Conservation (phyloP, 768 basidiomycete species). For the Agrocybe chaxingu region DNA sequence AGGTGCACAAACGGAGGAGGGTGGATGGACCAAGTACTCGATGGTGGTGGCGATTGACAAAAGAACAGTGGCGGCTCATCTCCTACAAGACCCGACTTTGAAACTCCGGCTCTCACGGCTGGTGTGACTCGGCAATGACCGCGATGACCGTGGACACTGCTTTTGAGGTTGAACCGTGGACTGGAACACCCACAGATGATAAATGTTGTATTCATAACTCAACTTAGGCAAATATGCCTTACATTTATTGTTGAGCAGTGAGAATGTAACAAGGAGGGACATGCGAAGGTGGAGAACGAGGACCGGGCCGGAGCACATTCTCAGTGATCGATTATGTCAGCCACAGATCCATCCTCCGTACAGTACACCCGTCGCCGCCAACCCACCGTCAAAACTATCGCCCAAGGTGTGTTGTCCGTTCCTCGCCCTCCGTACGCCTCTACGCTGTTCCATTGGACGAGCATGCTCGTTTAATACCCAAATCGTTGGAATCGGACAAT, state of each 20-base stretch:
- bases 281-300: neutral
- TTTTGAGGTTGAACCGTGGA: too few relatives aligned
- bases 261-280: too few relatives aligned
- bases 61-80: constrained; percentile 17
- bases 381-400: constrained; percentile 33
- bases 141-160: too few relatives aligned
- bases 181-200: neutral
- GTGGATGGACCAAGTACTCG: constrained; percentile 26
- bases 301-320: neutral
- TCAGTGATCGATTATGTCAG: constrained; percentile 31
- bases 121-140: constrained; percentile 10
- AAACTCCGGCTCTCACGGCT: constrained; percentile 27
- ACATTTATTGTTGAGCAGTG: constrained; percentile 5
- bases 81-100: constrained; percentile 21
- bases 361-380: constrained; percentile 21
- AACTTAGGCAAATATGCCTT: neutral
- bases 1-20: constrained; percentile 37
- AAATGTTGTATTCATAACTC: neutral
- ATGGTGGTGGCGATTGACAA: constrained; percentile 33
- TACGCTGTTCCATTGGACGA: constrained; percentile 9
- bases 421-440: constrained; percentile 11
- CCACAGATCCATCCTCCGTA: constrained; percentile 20
- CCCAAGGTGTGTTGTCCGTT: constrained; percentile 37
- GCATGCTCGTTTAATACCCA: constrained; percentile 16
- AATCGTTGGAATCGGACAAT: constrained; percentile 20